Base-by-base conservation (phyloP, 345 rosid genomes). In the Arabidopsis suecica region DNA sequence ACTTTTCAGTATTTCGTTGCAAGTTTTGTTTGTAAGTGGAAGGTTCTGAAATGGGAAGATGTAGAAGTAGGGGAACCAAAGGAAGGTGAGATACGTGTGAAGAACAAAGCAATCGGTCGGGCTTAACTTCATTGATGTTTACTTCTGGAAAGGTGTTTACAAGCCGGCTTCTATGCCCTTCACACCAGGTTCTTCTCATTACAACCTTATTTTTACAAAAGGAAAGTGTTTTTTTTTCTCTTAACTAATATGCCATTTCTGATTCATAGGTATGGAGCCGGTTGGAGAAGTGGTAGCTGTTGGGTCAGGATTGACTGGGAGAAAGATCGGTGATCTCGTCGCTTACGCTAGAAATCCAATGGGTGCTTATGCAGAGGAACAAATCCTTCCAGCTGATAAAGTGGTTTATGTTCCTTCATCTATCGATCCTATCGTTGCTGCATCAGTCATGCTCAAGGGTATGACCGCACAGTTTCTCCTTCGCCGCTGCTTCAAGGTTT, bases 31-130 rank as follows among this genome's bases (percentile, higher is more conserved):
- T 50, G 42, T 72, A 1, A 69, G 45, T 61, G 36, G 12, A 61
- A 94, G 98, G 97, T 94, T 72, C 82, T 94, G 71, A 88, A 86
- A 68, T 91, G 95, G 96, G 97, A 94, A 78, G 91, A 94, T 74
- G 87, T 91, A 62, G 96, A 90, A 83, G 63, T 86, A 18, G 88
- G 91, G 28, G 96, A 88, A 72, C 97, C 96, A 13, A 84, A 88
- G 51, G 89, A 89, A 18, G 97, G 98, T 8, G 96, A 91, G 82
- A 88, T 94, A 63, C 88, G 86, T 0, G 91, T 91, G 66, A 87
- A 75, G 78, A 88, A 88, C 82, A 90, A 84, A 60, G 98, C 96
- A 23, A 23, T 23, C 25, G 0, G 81, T 91, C 40, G 98, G 97
- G 61, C 80, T 94, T 71, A 94, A 94, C 83, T 94, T 94, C 81